Evolutionary conservation across 2,329 filamentous ascomycete species (phyloP), one percentile per base, ranked within the genome.

Genomic region (Xylariaceae sp.): DNA sequence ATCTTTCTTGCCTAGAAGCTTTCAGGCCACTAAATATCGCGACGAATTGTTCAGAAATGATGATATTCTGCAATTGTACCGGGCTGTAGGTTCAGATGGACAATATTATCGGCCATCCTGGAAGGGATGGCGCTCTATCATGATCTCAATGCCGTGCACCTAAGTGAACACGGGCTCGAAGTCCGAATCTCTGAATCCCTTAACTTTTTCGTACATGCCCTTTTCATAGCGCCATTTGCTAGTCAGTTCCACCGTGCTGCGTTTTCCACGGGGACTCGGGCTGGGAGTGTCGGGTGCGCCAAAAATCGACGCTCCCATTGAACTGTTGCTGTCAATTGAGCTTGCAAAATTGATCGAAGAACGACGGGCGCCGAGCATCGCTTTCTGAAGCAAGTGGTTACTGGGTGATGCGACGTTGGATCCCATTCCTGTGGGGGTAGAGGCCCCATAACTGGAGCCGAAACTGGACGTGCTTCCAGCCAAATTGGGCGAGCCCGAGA

Each of bases 171-270:
- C 48, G 30, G 54, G 49, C 3, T 60, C 55, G 2, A 57, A 35
- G 47, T 56, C 55, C 7, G 56, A 37, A 23, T 65, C 64, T 53
- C 53, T 59, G 34, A 57, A 56, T 8, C 56, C 51, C 51, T 34
- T 57, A 7, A 45, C 23, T 39, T 53, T 63, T 41, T 61, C 63
- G 30, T 62, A 60, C 61, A 64, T 59, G 18, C 89, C 88, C 75
- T 87, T 90, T 74, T 97, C 91, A 71, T 96, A 97, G 61, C 97
- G 75, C 93, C 93, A 97, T 76, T 94, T 96, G 77, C 86, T 96
- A 74, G 93, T 97, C 70, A 97, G 71, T 0, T 86, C 86, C 55
- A 95, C 85, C 65, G 85, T 92, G 48, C 87, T 86, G 58, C 85
- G 82, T 76, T 88, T 91, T 44, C 82, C 80, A 4, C 79, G 75